A percentile compares a stretch with the other conserved stretches of the same genome.
phyloP scores from a whole-genome alignment of 306 rosid species.

The Glycine latifolia region DNA sequence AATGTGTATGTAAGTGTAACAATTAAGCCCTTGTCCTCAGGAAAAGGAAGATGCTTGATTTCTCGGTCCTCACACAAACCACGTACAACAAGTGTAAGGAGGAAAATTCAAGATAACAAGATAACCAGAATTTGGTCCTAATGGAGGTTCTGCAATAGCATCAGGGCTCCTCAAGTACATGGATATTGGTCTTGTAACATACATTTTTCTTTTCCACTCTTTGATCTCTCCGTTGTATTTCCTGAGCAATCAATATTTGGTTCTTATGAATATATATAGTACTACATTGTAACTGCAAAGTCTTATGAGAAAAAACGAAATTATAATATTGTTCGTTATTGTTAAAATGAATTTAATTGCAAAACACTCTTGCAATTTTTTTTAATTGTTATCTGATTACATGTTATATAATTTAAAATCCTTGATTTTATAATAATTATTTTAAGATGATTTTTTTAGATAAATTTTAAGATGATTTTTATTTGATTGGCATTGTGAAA shows the following conservation, averaged over 20 bases:
- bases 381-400: too few species aligned
- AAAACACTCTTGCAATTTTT: too few species aligned
- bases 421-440: too few species aligned
- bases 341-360: too few species aligned
- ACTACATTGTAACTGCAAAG: too few species aligned
- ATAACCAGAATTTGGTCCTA: conserved; percentile 52
- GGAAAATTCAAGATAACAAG: conserved; percentile 49
- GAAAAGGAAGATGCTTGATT: conserved; percentile 49
- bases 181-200: conserved; percentile 51
- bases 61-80: conserved; percentile 23
- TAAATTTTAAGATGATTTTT: too few species aligned
- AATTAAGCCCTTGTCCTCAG: conserved; percentile 50
- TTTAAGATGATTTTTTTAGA: too few species aligned
- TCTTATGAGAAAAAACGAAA: too few species aligned
- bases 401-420: too few species aligned
- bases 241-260: background rate
- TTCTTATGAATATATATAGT: too few species aligned
- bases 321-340: too few species aligned
- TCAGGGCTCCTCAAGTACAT: conserved; percentile 25
- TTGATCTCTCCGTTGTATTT: background rate
- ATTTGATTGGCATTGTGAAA: too few species aligned
- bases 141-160: conserved; percentile 42
- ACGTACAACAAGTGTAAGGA: conserved; percentile 31
- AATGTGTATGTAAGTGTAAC: background rate
- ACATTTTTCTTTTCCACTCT: conserved; percentile 27